These are phyloP conservation scores for Aspergillus bertholletiae DNA, from an alignment of 495 filamentous ascomycete genomes.

Conservation along the genomic window DNA sequence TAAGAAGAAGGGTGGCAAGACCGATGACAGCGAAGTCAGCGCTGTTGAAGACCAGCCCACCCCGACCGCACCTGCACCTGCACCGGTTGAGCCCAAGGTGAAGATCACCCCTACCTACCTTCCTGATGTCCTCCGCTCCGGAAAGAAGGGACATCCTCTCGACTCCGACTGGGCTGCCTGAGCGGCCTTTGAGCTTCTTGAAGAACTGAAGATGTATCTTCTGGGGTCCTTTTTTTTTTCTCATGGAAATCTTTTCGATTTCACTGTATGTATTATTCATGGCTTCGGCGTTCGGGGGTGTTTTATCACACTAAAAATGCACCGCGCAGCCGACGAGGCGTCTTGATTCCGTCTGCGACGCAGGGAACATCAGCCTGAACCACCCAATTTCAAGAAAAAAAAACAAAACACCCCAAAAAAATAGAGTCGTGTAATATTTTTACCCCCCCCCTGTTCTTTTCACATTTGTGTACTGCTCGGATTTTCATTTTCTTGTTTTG, in stretches of 20 bases:
- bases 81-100: slow-evolving; percentile 37
- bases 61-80: slow-evolving; percentile 22
- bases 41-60: slow-evolving; percentile 36
- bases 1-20: slow-evolving; percentile 49
- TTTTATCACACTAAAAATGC: slow-evolving; percentile 27
- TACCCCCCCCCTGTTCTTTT: no score
- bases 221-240: not conserved
- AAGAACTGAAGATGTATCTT: not conserved
- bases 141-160: slow-evolving; percentile 48
- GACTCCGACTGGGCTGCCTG: slow-evolving; percentile 59
- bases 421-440: slow-evolving; percentile 15
- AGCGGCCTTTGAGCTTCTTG: slow-evolving; percentile 6
- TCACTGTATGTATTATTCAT: slow-evolving; percentile 38
- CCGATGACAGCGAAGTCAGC: slow-evolving; percentile 41
- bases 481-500: slow-evolving; percentile 9
- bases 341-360: slow-evolving; percentile 7
- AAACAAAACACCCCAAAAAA: slow-evolving; percentile 10
- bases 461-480: slow-evolving; percentile 13
- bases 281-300: slow-evolving; percentile 40
- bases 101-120: slow-evolving; percentile 42
- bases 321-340: slow-evolving; percentile 12
- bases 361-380: slow-evolving; percentile 1
- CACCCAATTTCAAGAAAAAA: no score
- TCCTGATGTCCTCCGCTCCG: slow-evolving; percentile 37
- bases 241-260: slow-evolving; percentile 1